A percentile compares a stretch with the other conserved stretches of the same genome.
phyloP scores from a whole-genome alignment of 1,284 basidiomycete genomes.

The Acaromyces ingoldii region DNA sequence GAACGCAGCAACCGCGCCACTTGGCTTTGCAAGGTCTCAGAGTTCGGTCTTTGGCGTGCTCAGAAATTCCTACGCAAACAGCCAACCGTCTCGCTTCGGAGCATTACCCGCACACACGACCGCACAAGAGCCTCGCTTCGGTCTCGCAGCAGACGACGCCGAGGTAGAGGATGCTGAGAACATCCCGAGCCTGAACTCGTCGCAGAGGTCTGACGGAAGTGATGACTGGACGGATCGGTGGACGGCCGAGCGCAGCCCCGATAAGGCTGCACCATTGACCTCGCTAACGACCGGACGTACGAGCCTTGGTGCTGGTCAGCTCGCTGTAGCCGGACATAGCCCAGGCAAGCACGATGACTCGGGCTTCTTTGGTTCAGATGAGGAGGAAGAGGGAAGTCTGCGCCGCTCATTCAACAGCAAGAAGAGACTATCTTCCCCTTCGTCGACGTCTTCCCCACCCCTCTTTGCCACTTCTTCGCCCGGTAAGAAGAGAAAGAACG shows the following conservation, averaged over 20 bases:
- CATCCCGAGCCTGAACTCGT: not conserved
- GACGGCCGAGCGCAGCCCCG: not conserved
- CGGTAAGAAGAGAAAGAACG: not conserved
- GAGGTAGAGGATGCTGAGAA: not conserved
- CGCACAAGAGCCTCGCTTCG: not conserved
- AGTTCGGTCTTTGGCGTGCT: not conserved
- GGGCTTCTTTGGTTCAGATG: slow-evolving; percentile 8
- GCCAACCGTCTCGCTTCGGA: not conserved
- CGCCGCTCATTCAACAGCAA: too few relatives aligned
- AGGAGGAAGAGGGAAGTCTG: not conserved
- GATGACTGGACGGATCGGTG: slow-evolving; percentile 3
- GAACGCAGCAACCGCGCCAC: too few relatives aligned
- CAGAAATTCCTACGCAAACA: not conserved
- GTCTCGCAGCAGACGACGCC: not conserved
- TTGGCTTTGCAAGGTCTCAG: too few relatives aligned
- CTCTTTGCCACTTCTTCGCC: too few relatives aligned
- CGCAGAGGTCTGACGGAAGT: not conserved
- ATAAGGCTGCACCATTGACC: not conserved
- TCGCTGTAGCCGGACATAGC: not conserved
- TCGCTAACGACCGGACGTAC: not conserved
- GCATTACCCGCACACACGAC: not conserved
- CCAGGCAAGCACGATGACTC: slow-evolving; percentile 2
- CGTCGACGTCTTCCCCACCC: too few relatives aligned
- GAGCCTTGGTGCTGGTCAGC: too few relatives aligned
- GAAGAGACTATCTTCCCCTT: too few relatives aligned